A percentile compares a stretch with the other conserved stretches of the same genome.
Conservation (phyloP, 2,329 filamentous ascomycete species). For the Clonostachys chloroleuca region DNA sequence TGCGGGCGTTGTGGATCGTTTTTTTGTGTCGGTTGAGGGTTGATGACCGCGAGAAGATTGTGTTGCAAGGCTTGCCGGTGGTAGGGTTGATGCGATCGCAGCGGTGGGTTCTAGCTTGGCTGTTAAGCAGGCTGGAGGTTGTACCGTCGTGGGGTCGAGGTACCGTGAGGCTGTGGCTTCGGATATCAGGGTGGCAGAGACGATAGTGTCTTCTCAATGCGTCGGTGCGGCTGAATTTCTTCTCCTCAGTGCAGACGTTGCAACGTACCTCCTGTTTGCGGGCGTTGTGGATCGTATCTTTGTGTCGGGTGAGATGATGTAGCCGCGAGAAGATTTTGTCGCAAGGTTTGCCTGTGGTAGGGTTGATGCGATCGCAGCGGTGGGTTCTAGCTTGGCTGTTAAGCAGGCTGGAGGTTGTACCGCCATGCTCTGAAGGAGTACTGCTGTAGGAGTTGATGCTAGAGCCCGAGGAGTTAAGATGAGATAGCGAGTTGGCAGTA, state of each 20-base stretch:
- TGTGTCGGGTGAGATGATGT: constrained; percentile 93
- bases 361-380: constrained; percentile 88
- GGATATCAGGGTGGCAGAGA: constrained; percentile 88
- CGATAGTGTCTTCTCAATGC: constrained; percentile 91
- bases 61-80: constrained; percentile 92
- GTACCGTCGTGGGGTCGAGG: constrained; percentile 59
- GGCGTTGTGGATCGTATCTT: constrained; percentile 95
- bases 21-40: constrained; percentile 93
- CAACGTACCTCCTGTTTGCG: constrained; percentile 94
- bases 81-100: constrained; percentile 93
- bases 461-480: constrained; percentile 35
- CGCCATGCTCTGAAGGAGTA: constrained; percentile 73
- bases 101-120: constrained; percentile 86
- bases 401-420: constrained; percentile 50
- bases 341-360: constrained; percentile 91
- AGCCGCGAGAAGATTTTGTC: constrained; percentile 91
- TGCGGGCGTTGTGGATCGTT: constrained; percentile 91
- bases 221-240: constrained; percentile 94
- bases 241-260: constrained; percentile 89
- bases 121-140: constrained; percentile 62
- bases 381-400: constrained; percentile 93
- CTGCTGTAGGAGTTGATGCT: constrained; percentile 18
- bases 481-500: constrained; percentile 23
- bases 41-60: constrained; percentile 95
- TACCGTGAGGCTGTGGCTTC: too few species aligned